phyloP scores from a whole-genome alignment of 208 protist genomes.

The Herpetomonas tarakana region DNA sequence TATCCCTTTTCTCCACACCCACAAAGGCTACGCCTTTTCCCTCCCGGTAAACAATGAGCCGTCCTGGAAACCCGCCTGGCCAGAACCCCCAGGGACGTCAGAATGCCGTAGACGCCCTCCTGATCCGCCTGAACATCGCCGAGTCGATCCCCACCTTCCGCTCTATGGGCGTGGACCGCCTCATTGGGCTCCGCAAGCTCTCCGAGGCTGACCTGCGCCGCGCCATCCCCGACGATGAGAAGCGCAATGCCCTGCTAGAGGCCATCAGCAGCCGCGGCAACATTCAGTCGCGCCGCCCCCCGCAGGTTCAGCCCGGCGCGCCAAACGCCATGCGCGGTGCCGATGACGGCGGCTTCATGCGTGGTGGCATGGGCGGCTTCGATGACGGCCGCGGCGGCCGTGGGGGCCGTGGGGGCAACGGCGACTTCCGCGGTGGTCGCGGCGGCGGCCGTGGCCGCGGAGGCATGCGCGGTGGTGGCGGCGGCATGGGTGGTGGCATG shows the following conservation, averaged over 20 bases:
- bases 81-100: conserved; percentile 19
- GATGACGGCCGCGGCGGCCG: conserved; percentile 8
- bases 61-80: neutral
- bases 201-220: conserved; percentile 56
- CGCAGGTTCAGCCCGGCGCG: conserved; percentile 28
- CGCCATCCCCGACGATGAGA: conserved; percentile 69
- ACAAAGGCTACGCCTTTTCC: conserved; percentile 5
- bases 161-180: conserved; percentile 65
- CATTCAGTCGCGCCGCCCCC: conserved; percentile 37
- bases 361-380: conserved; percentile 9
- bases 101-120: conserved; percentile 68
- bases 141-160: conserved; percentile 70
- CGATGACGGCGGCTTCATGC: conserved; percentile 28
- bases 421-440: conserved; percentile 22
- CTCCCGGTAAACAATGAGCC: conserved; percentile 2
- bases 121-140: conserved; percentile 71
- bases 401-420: conserved; percentile 23
- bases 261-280: conserved; percentile 71
- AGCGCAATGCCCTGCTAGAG: conserved; percentile 60
- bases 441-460: conserved; percentile 34
- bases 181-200: conserved; percentile 73
- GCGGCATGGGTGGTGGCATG: conserved; percentile 15
- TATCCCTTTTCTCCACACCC: conserved; percentile 8
- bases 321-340: conserved; percentile 25
- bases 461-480: conserved; percentile 24